Base-by-base conservation (phyloP, 2,329 filamentous ascomycete species). In the Exophiala sp. region DNA sequence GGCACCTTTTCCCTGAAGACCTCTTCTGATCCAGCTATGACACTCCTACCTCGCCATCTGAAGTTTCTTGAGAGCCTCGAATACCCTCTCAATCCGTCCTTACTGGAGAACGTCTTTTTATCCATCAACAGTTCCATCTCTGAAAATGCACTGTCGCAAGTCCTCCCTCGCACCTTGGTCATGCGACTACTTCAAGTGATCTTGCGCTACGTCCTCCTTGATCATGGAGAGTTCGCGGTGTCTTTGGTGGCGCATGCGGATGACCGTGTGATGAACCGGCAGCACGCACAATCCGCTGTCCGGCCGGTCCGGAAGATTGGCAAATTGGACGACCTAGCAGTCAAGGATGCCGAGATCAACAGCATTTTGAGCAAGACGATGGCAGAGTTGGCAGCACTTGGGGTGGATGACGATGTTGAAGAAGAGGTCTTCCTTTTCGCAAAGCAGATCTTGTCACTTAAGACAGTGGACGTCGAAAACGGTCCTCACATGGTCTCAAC, bases 161-260 rank as follows among this genome's bases (percentile, higher is more conserved):
- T 97, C 0, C 72, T 99, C 3, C 94, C 94, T 0, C 74, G 91
- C 5, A 78, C 82, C 9, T 87, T 83, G 63, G 90, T 96, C 3
- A 75, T 89, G 5, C 86, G 94, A 60, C 83, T 88, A 46, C 75
- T 97, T 11, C 82, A 84, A 24, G 77, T 96, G 7, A 77, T 96
- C 1, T 82, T 91, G 44, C 86, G 94, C 52, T 96, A 95, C 71
- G 89, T 96, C 62, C 79, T 99, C 2, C 78, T 99, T 0, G 87
- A 88, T 1, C 82, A 89, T 33, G 92, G 92, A 48, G 94, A 97
- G 68, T 99, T 99, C 68, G 90, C 91, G 16, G 85, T 94, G 71
- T 86, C 88, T 0, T 72, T 99, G 21, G 89, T 95, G 1, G 82
- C 86, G 34, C 89, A 96, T 72, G 90, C 92, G 1, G 90, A 96